phyloP scores from a whole-genome alignment of 2,329 filamentous ascomycete genomes.

The Emericellopsis atlantica region DNA sequence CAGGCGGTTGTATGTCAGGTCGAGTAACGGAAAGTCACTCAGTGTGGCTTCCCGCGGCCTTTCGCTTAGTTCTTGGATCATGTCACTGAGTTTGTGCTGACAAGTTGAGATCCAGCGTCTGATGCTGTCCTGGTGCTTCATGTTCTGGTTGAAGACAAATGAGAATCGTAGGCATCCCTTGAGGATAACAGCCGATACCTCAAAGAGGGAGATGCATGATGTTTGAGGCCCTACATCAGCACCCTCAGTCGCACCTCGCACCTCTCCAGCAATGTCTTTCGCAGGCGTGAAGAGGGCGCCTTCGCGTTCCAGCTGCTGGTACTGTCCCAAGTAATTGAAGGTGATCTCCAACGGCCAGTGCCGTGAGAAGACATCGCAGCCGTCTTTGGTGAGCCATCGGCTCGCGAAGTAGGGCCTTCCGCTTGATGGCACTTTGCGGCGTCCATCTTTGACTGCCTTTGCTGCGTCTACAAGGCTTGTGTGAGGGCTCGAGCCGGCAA shows the following conservation, averaged over 20 bases:
- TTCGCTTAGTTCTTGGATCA: constrained; percentile 21
- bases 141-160: constrained; percentile 27
- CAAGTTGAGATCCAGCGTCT: constrained; percentile 28
- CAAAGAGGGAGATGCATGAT: constrained; percentile 29
- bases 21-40: constrained; percentile 27
- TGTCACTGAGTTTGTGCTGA: constrained; percentile 25
- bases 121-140: constrained; percentile 25
- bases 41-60: constrained; percentile 25
- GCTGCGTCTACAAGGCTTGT: constrained; percentile 3
- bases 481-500: constrained; percentile 2
- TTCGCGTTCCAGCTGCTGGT: constrained; percentile 14
- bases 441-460: constrained; percentile 6
- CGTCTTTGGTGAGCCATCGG: constrained; percentile 15
- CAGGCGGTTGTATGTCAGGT: constrained; percentile 26
- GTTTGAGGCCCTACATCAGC: constrained; percentile 3
- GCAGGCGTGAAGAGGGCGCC: constrained; percentile 11
- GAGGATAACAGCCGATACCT: constrained; percentile 30
- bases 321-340: constrained; percentile 31
- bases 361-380: constrained; percentile 13
- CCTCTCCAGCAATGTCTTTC: constrained; percentile 6
- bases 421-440: constrained; percentile 16
- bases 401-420: constrained; percentile 24
- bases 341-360: constrained; percentile 28
- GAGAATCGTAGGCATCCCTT: constrained; percentile 28
- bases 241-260: background rate